These are phyloP conservation scores for Cordyceps tenuipes DNA, from an alignment of 2,329 filamentous ascomycete genomes.

Conservation along the genomic window DNA sequence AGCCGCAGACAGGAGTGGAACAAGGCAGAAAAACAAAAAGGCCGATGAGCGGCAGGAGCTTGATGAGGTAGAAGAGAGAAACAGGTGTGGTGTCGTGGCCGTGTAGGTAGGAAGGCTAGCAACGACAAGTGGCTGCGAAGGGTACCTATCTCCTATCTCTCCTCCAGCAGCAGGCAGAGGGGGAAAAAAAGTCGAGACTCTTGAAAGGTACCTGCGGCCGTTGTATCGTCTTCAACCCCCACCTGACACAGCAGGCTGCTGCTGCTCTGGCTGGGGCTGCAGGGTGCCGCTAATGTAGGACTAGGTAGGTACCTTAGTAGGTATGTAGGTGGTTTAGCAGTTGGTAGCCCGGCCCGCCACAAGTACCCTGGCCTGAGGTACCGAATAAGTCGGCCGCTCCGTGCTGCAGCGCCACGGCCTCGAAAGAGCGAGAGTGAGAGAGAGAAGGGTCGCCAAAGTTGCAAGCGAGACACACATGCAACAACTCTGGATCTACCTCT, in stretches of 20 bases:
- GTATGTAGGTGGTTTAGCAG: too few relatives aligned
- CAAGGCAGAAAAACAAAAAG: not conserved
- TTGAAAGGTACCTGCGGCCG: constrained; percentile 2
- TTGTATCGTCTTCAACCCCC: constrained; percentile 1
- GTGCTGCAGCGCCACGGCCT: not conserved
- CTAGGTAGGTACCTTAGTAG: too few relatives aligned
- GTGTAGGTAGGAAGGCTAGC: not conserved
- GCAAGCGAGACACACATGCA: not conserved
- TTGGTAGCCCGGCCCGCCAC: not conserved
- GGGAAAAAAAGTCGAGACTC: not conserved
- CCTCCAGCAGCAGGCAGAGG: not conserved
- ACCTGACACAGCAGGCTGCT: not conserved
- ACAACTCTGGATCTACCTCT: not conserved
- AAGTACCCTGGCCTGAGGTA: not conserved
- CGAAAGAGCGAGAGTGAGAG: not conserved
- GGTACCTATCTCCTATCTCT: not conserved
- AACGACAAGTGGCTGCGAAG: constrained; percentile 3
- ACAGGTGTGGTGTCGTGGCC: constrained; percentile 2
- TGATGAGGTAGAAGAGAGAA: not conserved
- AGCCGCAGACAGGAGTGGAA: not conserved
- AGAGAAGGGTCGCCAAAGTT: not conserved
- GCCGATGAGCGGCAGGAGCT: not conserved
- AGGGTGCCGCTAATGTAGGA: not conserved
- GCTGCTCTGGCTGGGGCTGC: not conserved
- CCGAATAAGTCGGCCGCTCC: not conserved